Evolutionary conservation across 2,329 filamentous ascomycete genomes (phyloP).

Genomic region (Aspergillus sp.): DNA sequence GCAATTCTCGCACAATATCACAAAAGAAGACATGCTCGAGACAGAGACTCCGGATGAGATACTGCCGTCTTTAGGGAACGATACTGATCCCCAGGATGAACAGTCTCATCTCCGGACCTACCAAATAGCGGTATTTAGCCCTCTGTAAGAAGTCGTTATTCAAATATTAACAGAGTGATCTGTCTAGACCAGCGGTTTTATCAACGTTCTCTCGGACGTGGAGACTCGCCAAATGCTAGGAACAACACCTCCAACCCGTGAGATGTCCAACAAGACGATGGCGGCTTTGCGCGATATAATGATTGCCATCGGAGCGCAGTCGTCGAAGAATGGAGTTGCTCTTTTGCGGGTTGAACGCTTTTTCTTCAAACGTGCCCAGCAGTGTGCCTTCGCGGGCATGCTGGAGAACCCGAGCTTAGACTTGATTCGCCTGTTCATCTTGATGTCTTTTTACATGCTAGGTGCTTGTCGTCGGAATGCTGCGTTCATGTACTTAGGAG

Average conservation of each 20-base stretch:
- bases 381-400: slow-evolving; percentile 51
- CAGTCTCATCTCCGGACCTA: slow-evolving; percentile 34
- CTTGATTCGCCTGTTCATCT: slow-evolving; percentile 53
- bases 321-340: slow-evolving; percentile 31
- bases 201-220: slow-evolving; percentile 32
- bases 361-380: slow-evolving; percentile 52
- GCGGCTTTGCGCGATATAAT: slow-evolving; percentile 44
- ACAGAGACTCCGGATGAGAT: slow-evolving; percentile 41
- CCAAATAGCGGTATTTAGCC: slow-evolving; percentile 24
- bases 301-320: slow-evolving; percentile 56
- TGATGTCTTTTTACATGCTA: slow-evolving; percentile 62
- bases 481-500: slow-evolving; percentile 64
- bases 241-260: slow-evolving; percentile 10
- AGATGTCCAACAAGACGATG: slow-evolving; percentile 24
- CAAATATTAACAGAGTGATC: background rate
- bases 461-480: slow-evolving; percentile 60
- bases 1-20: slow-evolving; percentile 53
- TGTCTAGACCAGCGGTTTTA: slow-evolving; percentile 42
- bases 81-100: slow-evolving; percentile 30
- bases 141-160: no score
- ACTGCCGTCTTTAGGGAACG: slow-evolving; percentile 34
- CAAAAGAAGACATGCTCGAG: slow-evolving; percentile 56
- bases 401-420: slow-evolving; percentile 56
- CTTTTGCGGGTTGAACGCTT: slow-evolving; percentile 33
- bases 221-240: slow-evolving; percentile 29